A percentile compares a stretch with the other conserved stretches of the same genome.
These are phyloP conservation scores for Flaveria trinervia DNA, from an alignment of 129 eudicot genomes.

Conservation along the genomic window DNA sequence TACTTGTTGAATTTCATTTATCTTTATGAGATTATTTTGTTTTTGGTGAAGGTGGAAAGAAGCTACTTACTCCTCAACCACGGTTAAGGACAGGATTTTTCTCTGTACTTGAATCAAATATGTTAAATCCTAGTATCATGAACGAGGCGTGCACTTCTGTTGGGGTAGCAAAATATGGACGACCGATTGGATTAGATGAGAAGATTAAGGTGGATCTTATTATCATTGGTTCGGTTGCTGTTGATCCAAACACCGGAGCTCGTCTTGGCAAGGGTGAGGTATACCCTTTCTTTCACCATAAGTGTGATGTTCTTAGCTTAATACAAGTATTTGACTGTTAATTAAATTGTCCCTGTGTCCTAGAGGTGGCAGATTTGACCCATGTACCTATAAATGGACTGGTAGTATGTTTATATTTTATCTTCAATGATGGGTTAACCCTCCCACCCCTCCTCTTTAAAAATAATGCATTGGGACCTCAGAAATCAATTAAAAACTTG, in stretches of 20 bases:
- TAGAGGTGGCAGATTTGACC: background rate
- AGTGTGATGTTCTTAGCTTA: background rate
- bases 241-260: slow-evolving; percentile 91
- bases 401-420: background rate
- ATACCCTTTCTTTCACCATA: slow-evolving; percentile 19
- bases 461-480: too few relatives aligned
- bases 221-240: slow-evolving; percentile 93
- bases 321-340: background rate
- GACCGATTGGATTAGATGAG: slow-evolving; percentile 85
- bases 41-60: slow-evolving; percentile 62
- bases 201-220: slow-evolving; percentile 87
- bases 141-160: slow-evolving; percentile 97
- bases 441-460: too few relatives aligned
- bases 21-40: background rate
- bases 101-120: slow-evolving; percentile 63
- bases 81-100: slow-evolving; percentile 94
- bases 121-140: slow-evolving; percentile 58
- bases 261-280: slow-evolving; percentile 99
- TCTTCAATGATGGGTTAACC: too few relatives aligned
- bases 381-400: background rate
- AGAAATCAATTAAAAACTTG: background rate
- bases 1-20: background rate
- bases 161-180: slow-evolving; percentile 94
- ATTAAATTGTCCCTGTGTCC: background rate
- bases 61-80: slow-evolving; percentile 90